Base-by-base conservation (phyloP, 768 basidiomycete species). In the Cyathus striatus region DNA sequence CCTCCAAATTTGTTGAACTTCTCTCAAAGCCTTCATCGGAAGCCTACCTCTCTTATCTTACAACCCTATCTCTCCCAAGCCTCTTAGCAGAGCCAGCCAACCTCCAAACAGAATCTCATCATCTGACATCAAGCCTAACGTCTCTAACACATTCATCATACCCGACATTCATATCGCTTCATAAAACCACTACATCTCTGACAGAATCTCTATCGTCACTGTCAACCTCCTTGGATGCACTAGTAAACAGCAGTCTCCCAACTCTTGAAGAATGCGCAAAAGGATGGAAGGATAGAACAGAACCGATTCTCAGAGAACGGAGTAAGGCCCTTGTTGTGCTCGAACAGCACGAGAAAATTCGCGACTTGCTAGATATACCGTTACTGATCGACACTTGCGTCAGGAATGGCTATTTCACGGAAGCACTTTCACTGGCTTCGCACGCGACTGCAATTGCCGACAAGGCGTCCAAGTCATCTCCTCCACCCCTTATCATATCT, bases 361-460 rank as follows among this genome's bases (percentile, higher is more conserved):
- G 87, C 49, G 93, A 97, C 60, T 65, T 98, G 25, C 79, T 98
- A 44, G 93, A 96, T 52, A 78, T 94, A 38, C 92, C 95, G 6
- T 70, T 87, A 40, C 75, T 99, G 23, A 86, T 96, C 56, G 90
- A 95, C 58, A 90, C 91, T 1, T 97, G 92, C 57, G 87, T 96
- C 12, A 78, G 92, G 27, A 92, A 91, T 54, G 91, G 91, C 5
- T 86, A 89, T 62, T 97, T 93, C 66, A 75, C 82, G 41, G 96
- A 98, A 58, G 94, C 93, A 0, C 75, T 98, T 44, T 86, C 91
- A 21, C 75, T 98, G 27, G 76, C 86, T 4, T 68, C 76, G 20
- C 92, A 95, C 60, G 82, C 85, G 0, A 65, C 69, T 32, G 58
- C 73, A 13, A 64, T 85, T 45, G 70, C 65, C 25, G 55, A 56